A percentile compares a stretch with the other conserved stretches of the same genome.
phyloP scores from a whole-genome alignment of 2,329 filamentous ascomycete genomes.

The Neobulgaria alba region DNA sequence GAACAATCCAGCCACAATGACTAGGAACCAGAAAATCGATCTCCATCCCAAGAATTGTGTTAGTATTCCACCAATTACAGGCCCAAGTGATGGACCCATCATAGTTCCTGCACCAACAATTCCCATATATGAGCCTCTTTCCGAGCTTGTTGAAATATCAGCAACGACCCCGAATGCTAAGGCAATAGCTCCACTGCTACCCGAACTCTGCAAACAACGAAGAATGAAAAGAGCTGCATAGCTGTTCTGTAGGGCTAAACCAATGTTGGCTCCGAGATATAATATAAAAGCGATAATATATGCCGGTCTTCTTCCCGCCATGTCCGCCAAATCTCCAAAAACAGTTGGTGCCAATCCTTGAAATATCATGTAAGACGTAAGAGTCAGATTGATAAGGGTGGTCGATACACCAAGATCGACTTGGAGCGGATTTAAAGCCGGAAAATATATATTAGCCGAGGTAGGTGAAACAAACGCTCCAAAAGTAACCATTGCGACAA shows the following conservation, averaged over 20 bases:
- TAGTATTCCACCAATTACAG: conserved; percentile 41
- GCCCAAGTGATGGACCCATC: conserved; percentile 39
- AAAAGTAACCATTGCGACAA: conserved; percentile 41
- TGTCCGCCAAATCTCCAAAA: conserved; percentile 49
- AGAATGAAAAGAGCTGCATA: conserved; percentile 47
- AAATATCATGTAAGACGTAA: conserved; percentile 37
- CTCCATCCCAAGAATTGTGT: conserved; percentile 41
- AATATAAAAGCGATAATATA: conserved; percentile 48
- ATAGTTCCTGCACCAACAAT: conserved; percentile 49
- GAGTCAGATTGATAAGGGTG: conserved; percentile 26
- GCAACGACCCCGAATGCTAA: conserved; percentile 63
- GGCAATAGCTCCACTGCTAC: conserved; percentile 52
- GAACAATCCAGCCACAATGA: conserved; percentile 34
- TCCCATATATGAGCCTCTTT: conserved; percentile 67
- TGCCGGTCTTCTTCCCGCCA: conserved; percentile 44
- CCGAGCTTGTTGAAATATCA: conserved; percentile 59
- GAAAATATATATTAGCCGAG: conserved; percentile 29
- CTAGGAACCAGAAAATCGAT: conserved; percentile 45
- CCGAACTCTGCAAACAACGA: conserved; percentile 49
- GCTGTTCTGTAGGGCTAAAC: conserved; percentile 42
- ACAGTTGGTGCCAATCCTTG: conserved; percentile 52
- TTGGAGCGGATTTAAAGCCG: conserved; percentile 28
- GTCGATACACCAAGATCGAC: conserved; percentile 23
- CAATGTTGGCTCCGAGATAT: conserved; percentile 48
- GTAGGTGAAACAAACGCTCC: conserved; percentile 30